phyloP scores from a whole-genome alignment of 2,329 filamentous ascomycete genomes.

The Erysiphe neolycopersici region DNA sequence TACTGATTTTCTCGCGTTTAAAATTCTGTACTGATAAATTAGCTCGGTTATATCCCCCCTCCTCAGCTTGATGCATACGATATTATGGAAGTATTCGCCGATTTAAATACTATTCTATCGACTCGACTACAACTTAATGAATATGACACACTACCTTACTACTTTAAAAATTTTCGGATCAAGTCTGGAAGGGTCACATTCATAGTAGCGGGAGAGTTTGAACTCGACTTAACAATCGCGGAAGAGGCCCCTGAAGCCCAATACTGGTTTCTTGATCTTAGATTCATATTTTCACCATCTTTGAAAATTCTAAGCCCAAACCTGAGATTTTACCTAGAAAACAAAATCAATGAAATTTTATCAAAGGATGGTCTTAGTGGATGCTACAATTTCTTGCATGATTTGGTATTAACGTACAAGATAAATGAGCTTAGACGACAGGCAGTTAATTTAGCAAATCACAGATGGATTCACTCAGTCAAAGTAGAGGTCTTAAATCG shows the following conservation, averaged over 20 bases:
- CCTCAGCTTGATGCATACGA: slow-evolving; percentile 44
- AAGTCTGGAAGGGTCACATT: slow-evolving; percentile 79
- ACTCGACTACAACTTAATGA: slow-evolving; percentile 70
- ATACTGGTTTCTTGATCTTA: slow-evolving; percentile 84
- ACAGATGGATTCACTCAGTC: slow-evolving; percentile 53
- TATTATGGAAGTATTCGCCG: slow-evolving; percentile 46
- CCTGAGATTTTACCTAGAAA: slow-evolving; percentile 40
- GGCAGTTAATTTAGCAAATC: slow-evolving; percentile 38
- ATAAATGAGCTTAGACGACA: slow-evolving; percentile 60
- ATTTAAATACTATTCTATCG: slow-evolving; percentile 61
- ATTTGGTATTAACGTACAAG: slow-evolving; percentile 72
- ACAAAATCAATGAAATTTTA: slow-evolving; percentile 44
- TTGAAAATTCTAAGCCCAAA: slow-evolving; percentile 31
- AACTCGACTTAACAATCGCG: slow-evolving; percentile 74
- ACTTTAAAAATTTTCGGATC: slow-evolving; percentile 54
- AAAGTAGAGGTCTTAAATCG: slow-evolving; percentile 58
- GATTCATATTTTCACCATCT: slow-evolving; percentile 53
- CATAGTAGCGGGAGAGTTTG: slow-evolving; percentile 57
- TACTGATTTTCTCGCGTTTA: neutral
- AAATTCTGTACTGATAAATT: slow-evolving; percentile 4
- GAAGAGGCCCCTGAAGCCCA: slow-evolving; percentile 62
- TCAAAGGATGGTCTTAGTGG: slow-evolving; percentile 43
- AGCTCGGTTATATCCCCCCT: slow-evolving; percentile 54
- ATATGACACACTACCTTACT: slow-evolving; percentile 43
- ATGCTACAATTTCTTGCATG: slow-evolving; percentile 70